Evolutionary conservation across 2,329 filamentous ascomycete genomes (phyloP).

Genomic region (Aspergillus sp.): DNA sequence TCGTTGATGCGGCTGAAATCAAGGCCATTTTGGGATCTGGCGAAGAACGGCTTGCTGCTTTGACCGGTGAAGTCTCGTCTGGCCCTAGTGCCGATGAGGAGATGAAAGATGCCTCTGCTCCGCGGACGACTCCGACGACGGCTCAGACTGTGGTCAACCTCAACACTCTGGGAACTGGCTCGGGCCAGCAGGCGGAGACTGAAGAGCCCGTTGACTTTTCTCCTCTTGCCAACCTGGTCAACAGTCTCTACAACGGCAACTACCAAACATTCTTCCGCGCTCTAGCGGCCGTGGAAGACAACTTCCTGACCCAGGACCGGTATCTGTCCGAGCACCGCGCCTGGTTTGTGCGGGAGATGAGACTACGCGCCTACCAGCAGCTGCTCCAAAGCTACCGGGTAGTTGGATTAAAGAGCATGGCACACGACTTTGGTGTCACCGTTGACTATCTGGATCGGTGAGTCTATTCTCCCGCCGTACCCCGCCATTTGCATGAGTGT

Average conservation of each 20-base stretch:
- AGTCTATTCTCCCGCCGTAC: constrained; percentile 20
- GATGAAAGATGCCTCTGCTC: constrained; percentile 55
- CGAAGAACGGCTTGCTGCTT: constrained; percentile 75
- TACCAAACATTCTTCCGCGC: constrained; percentile 92
- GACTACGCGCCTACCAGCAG: constrained; percentile 90
- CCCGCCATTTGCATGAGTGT: too few relatives aligned
- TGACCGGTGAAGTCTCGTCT: constrained; percentile 71
- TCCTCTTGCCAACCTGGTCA: constrained; percentile 76
- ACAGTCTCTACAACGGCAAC: constrained; percentile 84
- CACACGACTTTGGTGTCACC: constrained; percentile 89
- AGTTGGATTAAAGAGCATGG: constrained; percentile 95
- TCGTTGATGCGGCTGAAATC: constrained; percentile 96
- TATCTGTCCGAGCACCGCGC: constrained; percentile 92
- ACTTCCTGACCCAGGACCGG: constrained; percentile 87
- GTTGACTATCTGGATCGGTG: constrained; percentile 94
- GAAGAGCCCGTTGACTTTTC: constrained; percentile 84
- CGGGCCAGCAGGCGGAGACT: constrained; percentile 60
- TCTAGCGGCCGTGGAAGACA: constrained; percentile 81
- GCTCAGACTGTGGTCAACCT: constrained; percentile 74
- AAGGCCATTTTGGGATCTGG: constrained; percentile 89
- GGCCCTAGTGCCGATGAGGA: constrained; percentile 72
- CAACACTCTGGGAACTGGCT: constrained; percentile 65
- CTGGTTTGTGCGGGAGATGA: constrained; percentile 99
- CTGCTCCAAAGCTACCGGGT: constrained; percentile 95
- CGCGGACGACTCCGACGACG: constrained; percentile 43